Conservation (phyloP, 495 filamentous ascomycete species). For the Trichodelitschia bisporula region DNA sequence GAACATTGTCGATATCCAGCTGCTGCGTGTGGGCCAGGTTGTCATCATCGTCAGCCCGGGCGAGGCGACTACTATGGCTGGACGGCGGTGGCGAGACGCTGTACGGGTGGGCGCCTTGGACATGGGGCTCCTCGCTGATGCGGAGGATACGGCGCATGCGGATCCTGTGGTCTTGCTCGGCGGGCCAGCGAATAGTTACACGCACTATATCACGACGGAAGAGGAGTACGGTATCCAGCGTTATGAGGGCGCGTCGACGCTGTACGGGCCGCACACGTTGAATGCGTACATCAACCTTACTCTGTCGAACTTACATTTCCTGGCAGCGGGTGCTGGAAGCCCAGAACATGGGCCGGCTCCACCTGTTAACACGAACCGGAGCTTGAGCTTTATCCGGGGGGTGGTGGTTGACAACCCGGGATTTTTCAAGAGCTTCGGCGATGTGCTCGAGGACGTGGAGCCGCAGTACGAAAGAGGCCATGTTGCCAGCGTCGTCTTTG, state of each 20-base stretch:
- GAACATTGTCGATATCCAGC: constrained; percentile 82
- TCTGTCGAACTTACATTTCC: constrained; percentile 42
- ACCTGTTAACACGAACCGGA: constrained; percentile 58
- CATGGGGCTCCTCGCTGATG: constrained; percentile 15
- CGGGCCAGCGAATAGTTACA: constrained; percentile 87
- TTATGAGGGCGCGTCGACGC: constrained; percentile 86
- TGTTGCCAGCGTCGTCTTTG: constrained; percentile 39
- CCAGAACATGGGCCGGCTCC: constrained; percentile 33
- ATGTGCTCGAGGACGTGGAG: constrained; percentile 34
- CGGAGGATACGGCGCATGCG: not conserved
- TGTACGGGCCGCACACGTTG: constrained; percentile 81
- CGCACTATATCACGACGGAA: constrained; percentile 83
- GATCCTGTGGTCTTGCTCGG: constrained; percentile 63
- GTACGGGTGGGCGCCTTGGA: constrained; percentile 29
- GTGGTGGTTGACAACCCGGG: constrained; percentile 55
- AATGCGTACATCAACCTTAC: constrained; percentile 79
- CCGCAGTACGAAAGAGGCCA: constrained; percentile 30
- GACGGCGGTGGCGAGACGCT: constrained; percentile 73
- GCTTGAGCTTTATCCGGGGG: constrained; percentile 54
- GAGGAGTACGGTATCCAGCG: constrained; percentile 81
- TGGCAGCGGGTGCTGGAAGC: constrained; percentile 21
- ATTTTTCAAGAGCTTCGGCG: constrained; percentile 52
- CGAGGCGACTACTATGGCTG: constrained; percentile 89
- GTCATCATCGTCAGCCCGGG: constrained; percentile 72
- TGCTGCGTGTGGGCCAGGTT: constrained; percentile 69